These are phyloP conservation scores for Thielaviopsis populi DNA, from an alignment of 2,329 filamentous ascomycete species.

Conservation along the genomic window DNA sequence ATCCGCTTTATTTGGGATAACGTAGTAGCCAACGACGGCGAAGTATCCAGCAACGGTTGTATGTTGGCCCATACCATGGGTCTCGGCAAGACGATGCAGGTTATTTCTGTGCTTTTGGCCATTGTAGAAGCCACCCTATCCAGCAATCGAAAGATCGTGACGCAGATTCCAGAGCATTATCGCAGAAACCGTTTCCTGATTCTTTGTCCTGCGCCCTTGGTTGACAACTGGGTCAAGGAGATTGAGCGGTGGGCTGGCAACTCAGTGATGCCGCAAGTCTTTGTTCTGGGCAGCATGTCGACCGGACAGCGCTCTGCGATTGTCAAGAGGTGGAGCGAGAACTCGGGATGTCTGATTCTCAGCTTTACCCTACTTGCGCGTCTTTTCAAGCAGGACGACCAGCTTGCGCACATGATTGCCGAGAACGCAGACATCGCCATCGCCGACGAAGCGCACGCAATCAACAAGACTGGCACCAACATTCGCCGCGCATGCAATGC, in stretches of 20 bases:
- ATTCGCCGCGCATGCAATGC: conserved; percentile 38
- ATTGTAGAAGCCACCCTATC: conserved; percentile 53
- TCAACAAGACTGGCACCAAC: conserved; percentile 50
- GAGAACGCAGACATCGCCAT: conserved; percentile 56
- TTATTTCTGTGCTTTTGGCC: conserved; percentile 66
- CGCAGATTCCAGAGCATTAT: conserved; percentile 55
- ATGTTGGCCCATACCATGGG: conserved; percentile 84
- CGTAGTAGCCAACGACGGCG: conserved; percentile 42
- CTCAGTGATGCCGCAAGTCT: conserved; percentile 10
- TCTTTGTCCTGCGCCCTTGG: conserved; percentile 57
- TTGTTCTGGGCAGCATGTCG: not conserved
- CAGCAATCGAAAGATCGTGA: conserved; percentile 36
- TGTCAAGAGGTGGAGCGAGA: conserved; percentile 39
- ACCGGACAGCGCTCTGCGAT: not conserved
- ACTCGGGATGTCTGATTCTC: conserved; percentile 61
- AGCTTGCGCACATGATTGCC: conserved; percentile 34
- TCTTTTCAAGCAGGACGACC: conserved; percentile 23
- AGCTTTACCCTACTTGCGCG: conserved; percentile 52
- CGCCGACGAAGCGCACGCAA: conserved; percentile 68
- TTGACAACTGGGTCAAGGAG: conserved; percentile 76
- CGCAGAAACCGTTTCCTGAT: conserved; percentile 51
- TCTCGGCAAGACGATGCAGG: conserved; percentile 82
- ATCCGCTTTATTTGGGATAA: conserved; percentile 84
- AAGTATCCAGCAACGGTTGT: conserved; percentile 47
- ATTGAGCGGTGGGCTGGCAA: conserved; percentile 34